Evolutionary conservation across 257 asterid genomes (phyloP).

Genomic region (Salvia hispanica): DNA sequence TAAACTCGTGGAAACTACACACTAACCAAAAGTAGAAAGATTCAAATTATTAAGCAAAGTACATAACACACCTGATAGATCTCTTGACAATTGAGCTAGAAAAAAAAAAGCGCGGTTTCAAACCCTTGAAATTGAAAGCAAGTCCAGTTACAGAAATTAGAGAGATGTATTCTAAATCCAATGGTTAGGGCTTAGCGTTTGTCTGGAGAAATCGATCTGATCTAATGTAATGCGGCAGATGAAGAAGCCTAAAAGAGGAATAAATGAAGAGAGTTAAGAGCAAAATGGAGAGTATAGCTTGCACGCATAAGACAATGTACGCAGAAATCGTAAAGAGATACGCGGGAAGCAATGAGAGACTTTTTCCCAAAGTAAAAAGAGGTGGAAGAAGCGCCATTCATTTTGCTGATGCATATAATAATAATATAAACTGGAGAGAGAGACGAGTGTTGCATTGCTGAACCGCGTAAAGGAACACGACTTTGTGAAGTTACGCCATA

Average conservation of each 20-base stretch:
- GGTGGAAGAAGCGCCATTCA: conserved; percentile 4
- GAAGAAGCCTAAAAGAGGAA: conserved; percentile 65
- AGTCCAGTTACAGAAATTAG: conserved; percentile 5
- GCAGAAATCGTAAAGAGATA: conserved; percentile 49
- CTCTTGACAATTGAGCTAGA: conserved; percentile 27
- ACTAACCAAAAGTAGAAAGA: conserved; percentile 28
- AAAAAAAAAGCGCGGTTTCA: conserved; percentile 19
- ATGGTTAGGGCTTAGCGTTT: neutral
- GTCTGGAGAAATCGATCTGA: neutral
- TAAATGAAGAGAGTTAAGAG: conserved; percentile 44
- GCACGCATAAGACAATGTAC: conserved; percentile 67
- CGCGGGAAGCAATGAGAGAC: conserved; percentile 77
- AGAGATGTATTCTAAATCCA: conserved; percentile 5
- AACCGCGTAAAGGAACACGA: conserved; percentile 42
- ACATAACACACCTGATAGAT: conserved; percentile 30
- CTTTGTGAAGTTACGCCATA: conserved; percentile 18
- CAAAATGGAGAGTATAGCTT: conserved; percentile 55
- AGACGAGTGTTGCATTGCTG: neutral
- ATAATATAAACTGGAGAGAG: neutral
- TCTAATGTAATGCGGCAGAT: conserved; percentile 26
- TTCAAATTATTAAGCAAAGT: conserved; percentile 8
- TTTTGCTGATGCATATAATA: neutral
- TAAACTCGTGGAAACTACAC: conserved; percentile 12
- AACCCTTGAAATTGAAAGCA: conserved; percentile 20
- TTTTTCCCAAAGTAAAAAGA: conserved; percentile 27